Conservation (phyloP, 257 asterid genomes). For the Nyctanthes arbortristis region DNA sequence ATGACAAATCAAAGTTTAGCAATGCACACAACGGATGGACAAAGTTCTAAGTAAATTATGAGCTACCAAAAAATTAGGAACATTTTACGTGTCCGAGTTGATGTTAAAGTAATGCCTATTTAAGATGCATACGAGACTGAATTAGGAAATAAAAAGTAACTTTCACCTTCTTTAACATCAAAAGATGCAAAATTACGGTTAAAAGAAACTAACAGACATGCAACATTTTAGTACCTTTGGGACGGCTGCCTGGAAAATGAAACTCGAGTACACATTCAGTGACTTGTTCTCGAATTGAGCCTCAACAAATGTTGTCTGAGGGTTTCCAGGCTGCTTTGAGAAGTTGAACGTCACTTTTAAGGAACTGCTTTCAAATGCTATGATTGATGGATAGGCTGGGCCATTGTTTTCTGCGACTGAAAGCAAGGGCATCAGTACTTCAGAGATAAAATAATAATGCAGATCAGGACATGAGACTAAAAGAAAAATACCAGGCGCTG, state of each 20-base stretch:
- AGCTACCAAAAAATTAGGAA: background rate
- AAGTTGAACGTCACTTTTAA: slow-evolving; percentile 68
- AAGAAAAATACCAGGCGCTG: slow-evolving; percentile 51
- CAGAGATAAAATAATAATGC: slow-evolving; percentile 16
- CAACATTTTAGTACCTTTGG: slow-evolving; percentile 86
- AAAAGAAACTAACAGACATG: background rate
- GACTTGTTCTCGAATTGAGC: slow-evolving; percentile 77
- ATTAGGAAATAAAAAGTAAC: background rate
- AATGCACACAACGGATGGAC: background rate
- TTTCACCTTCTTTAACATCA: background rate
- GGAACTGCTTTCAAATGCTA: slow-evolving; percentile 82
- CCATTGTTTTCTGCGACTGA: slow-evolving; percentile 64
- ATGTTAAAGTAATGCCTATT: slow-evolving; percentile 6
- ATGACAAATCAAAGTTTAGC: background rate
- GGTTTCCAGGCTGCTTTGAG: slow-evolving; percentile 78
- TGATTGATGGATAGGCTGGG: slow-evolving; percentile 66
- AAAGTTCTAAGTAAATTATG: background rate
- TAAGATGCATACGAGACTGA: slow-evolving; percentile 1
- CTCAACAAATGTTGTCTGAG: slow-evolving; percentile 66
- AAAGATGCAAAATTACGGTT: background rate
- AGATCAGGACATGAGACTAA: slow-evolving; percentile 19
- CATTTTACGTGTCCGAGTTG: background rate
- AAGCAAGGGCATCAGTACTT: slow-evolving; percentile 21
- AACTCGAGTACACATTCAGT: slow-evolving; percentile 59
- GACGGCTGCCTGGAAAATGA: slow-evolving; percentile 93